phyloP scores from a whole-genome alignment of 2,329 filamentous ascomycete species.

The Macrophomina pseudophaseolina region DNA sequence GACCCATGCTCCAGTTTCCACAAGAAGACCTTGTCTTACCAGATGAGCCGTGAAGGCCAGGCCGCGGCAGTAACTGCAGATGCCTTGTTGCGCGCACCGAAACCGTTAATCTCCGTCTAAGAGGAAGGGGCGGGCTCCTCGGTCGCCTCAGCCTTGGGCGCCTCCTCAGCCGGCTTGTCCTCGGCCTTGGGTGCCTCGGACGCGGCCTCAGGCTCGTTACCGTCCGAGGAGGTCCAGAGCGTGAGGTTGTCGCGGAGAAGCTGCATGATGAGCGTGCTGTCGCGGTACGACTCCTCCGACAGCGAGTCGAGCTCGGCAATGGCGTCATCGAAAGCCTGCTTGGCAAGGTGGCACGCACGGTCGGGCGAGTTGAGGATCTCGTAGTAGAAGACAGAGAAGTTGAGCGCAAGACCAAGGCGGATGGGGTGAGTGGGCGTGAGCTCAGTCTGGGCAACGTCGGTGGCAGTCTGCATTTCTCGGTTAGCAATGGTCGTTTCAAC shows the following conservation, averaged over 20 bases:
- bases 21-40: conserved; percentile 23
- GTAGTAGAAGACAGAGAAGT: conserved; percentile 99
- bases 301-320: conserved; percentile 98
- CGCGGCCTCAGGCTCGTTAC: conserved; percentile 68
- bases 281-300: conserved; percentile 99
- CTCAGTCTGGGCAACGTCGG: conserved; percentile 87
- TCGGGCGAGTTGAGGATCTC: conserved; percentile 99
- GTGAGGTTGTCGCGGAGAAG: conserved; percentile 98
- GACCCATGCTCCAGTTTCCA: conserved; percentile 23
- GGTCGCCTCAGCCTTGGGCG: conserved; percentile 54
- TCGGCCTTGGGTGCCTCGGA: conserved; percentile 55
- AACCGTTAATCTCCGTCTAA: conserved; percentile 10
- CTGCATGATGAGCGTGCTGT: conserved; percentile 98
- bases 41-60: conserved; percentile 24
- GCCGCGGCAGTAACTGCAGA: conserved; percentile 23
- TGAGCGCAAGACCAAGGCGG: conserved; percentile 87
- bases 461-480: conserved; percentile 60
- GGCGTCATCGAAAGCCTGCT: conserved; percentile 94
- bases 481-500: conserved; percentile 14
- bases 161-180: conserved; percentile 47
- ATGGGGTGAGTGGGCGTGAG: conserved; percentile 92
- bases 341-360: conserved; percentile 96
- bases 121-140: conserved; percentile 28
- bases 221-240: conserved; percentile 98
- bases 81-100: conserved; percentile 20